Percentiles rank a stretch among this genome's conserved stretches.
phyloP scores from a whole-genome alignment of 768 basidiomycete genomes.

The Mycena polygramma region DNA sequence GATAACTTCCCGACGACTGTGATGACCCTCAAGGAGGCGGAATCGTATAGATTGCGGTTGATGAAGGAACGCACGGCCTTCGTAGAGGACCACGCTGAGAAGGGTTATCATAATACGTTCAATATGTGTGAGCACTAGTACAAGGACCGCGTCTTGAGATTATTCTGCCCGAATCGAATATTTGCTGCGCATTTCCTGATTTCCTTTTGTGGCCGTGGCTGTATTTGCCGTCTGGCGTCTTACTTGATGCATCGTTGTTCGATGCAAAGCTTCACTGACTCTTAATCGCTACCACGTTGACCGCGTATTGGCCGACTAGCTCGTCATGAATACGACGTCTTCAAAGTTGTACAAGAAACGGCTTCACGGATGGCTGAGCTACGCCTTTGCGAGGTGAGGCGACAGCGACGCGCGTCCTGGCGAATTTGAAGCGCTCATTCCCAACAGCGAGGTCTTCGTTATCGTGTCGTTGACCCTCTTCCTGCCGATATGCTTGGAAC shows the following conservation, averaged over 20 bases:
- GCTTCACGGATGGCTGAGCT: conserved; percentile 84
- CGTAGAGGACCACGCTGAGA: conserved; percentile 18
- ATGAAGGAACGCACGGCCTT: conserved; percentile 41
- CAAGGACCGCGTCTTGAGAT: no score
- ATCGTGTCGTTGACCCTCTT: conserved; percentile 86
- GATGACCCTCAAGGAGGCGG: conserved; percentile 33
- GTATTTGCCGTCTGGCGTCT: background rate
- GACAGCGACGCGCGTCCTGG: background rate
- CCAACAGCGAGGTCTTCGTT: conserved; percentile 81
- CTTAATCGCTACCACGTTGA: conserved; percentile 1
- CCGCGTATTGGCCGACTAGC: background rate
- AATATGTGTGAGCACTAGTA: conserved; percentile 38
- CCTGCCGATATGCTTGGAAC: conserved; percentile 86
- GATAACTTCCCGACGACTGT: conserved; percentile 25
- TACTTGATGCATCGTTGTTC: background rate
- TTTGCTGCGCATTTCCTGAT: no score
- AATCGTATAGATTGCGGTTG: conserved; percentile 32
- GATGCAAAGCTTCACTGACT: conserved; percentile 1
- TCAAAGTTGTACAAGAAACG: conserved; percentile 53
- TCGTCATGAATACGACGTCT: conserved; percentile 16
- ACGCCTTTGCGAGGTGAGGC: conserved; percentile 84
- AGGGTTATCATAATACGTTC: conserved; percentile 24
- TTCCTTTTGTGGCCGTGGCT: no score
- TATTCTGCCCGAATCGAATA: no score
- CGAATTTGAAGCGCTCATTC: background rate